Evolutionary conservation across 176 grass and related monocot species (phyloP), one percentile per base, ranked within the genome.

Genomic region (Carex littledalei): DNA sequence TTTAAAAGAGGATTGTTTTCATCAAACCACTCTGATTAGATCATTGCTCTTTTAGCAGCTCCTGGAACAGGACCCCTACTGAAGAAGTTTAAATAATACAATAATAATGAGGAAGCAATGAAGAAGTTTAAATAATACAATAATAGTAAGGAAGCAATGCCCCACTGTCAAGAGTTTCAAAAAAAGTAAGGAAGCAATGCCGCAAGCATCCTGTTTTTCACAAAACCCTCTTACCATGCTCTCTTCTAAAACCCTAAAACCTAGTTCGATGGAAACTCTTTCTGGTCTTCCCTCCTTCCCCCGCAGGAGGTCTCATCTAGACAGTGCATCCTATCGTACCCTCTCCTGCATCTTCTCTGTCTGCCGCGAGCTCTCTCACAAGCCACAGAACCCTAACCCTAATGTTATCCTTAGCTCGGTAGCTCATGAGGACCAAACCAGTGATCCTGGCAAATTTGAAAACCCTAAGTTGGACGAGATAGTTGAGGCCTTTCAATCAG

Each of bases 331-430:
- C 72, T 94, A 92, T 63, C 88, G 89, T 52, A 90, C 91, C 54
- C 87, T 98, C 20, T 88, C 90, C 80, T 82, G 86, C 2, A 87
- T 98, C 67, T 94, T 98, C 79, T 89, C 89, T 26, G 86, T 87
- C 57, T 94, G 86, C 85, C 24, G 91, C 50, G 85, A 92, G 32
- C 58, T 90, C 24, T 80, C 92, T 15, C 58, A 75, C 13, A 66
- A 79, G 21, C 34, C 8, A 34, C 3, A 55, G 47, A 69, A 34
- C 16, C 17, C 39, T 76, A 11, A 6, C 32, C 22, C 24, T 14
- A 11, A 75, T 75, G 71, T 5, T 24, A 49, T 7, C 66, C 2
- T 18, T 69, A 69, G 15, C 15, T 69, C 4, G 1, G 66, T 39
- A 6, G 7, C 66, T 39, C 32, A 69, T 39, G 66, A 56, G 11